Evolutionary conservation across 441 rosid species (phyloP).

Genomic region (Croton setiger): DNA sequence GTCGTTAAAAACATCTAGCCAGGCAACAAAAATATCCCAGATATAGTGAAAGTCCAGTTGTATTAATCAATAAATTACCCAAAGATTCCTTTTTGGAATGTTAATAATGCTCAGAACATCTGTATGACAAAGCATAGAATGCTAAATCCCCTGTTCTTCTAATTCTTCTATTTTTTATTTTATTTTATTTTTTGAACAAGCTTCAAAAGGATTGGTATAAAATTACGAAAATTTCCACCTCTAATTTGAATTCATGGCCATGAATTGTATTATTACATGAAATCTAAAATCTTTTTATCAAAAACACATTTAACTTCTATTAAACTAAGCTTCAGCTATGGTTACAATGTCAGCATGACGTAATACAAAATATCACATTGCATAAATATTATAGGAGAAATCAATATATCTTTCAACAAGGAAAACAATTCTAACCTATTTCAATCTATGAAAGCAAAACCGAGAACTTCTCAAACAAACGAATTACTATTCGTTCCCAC

Average conservation of each 20-base stretch:
- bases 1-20: no score
- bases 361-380: not conserved
- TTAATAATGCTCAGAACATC: no score
- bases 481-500: not conserved
- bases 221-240: not conserved
- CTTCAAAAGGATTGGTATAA: not conserved
- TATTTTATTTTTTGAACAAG: no score
- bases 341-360: not conserved
- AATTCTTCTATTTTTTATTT: not conserved
- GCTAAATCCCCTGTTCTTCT: not conserved
- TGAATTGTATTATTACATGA: not conserved
- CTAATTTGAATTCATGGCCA: not conserved
- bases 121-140: not conserved
- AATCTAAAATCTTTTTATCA: not conserved
- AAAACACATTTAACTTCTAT: not conserved
- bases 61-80: no score
- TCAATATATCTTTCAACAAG: constrained; percentile 1
- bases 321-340: no score
- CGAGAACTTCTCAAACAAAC: not conserved
- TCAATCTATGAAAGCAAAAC: not conserved
- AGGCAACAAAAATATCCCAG: no score
- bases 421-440: constrained; percentile 4
- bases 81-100: no score
- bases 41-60: no score
- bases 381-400: not conserved